Evolutionary conservation across 208 protist species (phyloP), one percentile per base, ranked within the genome.

Genomic region (Strigomonas culicis): DNA sequence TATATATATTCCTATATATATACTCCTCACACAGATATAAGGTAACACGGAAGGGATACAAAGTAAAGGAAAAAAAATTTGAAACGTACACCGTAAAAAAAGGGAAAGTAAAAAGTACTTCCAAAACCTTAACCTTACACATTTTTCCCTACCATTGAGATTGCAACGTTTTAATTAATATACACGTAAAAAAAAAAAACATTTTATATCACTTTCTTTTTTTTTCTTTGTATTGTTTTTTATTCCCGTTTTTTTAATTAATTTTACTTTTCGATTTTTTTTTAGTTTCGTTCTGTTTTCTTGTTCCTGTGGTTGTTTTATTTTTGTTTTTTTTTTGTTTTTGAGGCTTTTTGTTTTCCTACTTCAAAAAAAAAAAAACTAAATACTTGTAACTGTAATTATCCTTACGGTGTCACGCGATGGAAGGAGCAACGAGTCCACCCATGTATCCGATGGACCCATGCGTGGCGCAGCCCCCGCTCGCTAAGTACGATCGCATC

Each of bases 221-320:
- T 53, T 47, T 47, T 53, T 21, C 28, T 30, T 66, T 52, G 8
- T 59, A 13, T 44, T 49, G 21, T 63, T 51, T 36, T 39, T 47
- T 30, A 24, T 27, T 50, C 27, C 24, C 13, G 27, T 52, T 27
- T 28, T 24, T 31, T 36, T 19, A n/a, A 34, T 44, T 61, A 25
- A 17, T 39, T 3, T 44, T 47, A 24, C 43, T 50, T 39, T 51
- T 55, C n/a, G 7, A 13, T 55, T 22, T 11, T 22, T 56, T 30
- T 43, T 59, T 30, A 10, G 13, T 34, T 46, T 39, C 17, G 24
- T 47, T 55, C 34, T 28, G 17, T 49, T 68, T 59, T 67, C 63
- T 63, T 57, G 62, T 59, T 36, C 36, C 41, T 51, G 8, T 22
- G 4, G 58, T 52, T 66, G 32, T 66, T 51, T 58, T 59, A 47